A percentile compares a stretch with the other conserved stretches of the same genome.
Evolutionary conservation across 2,329 filamentous ascomycete genomes (phyloP).

Genomic region (Didymella lethalis): DNA sequence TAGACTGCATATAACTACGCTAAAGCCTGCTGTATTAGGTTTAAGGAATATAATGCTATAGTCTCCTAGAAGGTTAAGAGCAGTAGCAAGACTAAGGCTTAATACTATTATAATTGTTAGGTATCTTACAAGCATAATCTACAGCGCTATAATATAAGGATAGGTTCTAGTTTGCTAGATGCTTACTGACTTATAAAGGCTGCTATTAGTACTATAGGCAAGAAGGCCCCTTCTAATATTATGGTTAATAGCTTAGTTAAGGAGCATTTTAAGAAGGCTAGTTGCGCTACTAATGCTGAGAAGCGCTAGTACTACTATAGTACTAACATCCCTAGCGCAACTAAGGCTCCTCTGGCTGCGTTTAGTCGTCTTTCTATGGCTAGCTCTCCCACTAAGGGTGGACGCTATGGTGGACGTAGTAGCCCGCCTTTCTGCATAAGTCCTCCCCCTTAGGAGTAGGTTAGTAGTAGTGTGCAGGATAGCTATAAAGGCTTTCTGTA

Average conservation of each 20-base stretch:
- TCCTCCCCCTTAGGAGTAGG: no score
- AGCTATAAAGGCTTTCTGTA: no score
- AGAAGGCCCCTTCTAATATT: neutral
- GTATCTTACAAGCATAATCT: slow-evolving; percentile 1
- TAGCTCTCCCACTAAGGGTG: neutral
- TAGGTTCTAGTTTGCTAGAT: neutral
- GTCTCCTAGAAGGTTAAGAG: slow-evolving; percentile 1
- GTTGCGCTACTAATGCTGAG: slow-evolving; percentile 5
- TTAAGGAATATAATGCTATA: slow-evolving; percentile 4
- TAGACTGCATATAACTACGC: no score
- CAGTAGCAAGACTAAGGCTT: neutral
- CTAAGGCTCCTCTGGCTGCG: no score
- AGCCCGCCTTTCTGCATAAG: neutral
- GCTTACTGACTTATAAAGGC: neutral
- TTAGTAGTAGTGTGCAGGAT: no score
- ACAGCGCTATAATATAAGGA: neutral
- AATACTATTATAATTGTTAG: neutral
- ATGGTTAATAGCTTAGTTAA: neutral
- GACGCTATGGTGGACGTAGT: neutral
- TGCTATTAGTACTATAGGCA: slow-evolving; percentile 3
- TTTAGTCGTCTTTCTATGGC: neutral
- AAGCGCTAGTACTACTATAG: slow-evolving; percentile 10
- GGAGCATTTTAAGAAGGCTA: slow-evolving; percentile 2
- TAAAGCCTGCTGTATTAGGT: no score
- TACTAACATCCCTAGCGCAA: slow-evolving; percentile 1